Percentiles rank a stretch among this genome's conserved stretches.
These are phyloP conservation scores for Chiua virens DNA, from an alignment of 768 basidiomycete species.

Conservation along the genomic window DNA sequence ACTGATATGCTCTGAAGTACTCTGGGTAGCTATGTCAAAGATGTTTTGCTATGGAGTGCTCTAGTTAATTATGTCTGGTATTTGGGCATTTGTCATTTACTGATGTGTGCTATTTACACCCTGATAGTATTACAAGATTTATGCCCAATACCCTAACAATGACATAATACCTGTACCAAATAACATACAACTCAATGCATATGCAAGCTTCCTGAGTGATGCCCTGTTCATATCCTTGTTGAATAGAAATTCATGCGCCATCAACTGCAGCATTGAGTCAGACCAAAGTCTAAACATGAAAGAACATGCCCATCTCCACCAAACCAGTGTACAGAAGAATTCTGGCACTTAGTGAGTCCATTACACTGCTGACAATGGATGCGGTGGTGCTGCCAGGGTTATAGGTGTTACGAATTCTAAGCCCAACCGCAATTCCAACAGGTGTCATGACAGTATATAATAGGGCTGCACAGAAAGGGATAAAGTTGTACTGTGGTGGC, in stretches of 20 bases:
- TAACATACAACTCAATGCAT: slow-evolving; percentile 74
- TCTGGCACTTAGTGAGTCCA: slow-evolving; percentile 85
- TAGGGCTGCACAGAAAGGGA: slow-evolving; percentile 60
- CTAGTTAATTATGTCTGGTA: too few relatives aligned
- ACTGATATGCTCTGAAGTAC: too few relatives aligned
- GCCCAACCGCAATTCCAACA: slow-evolving; percentile 82
- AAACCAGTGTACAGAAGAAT: slow-evolving; percentile 87
- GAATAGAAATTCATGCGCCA: slow-evolving; percentile 95
- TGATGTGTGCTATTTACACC: too few relatives aligned
- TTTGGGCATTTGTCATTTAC: too few relatives aligned
- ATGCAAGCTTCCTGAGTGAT: slow-evolving; percentile 60
- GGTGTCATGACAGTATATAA: slow-evolving; percentile 82
- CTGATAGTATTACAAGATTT: too few relatives aligned
- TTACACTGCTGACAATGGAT: slow-evolving; percentile 77
- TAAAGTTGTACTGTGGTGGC: slow-evolving; percentile 49
- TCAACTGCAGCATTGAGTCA: slow-evolving; percentile 47
- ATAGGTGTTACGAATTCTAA: slow-evolving; percentile 76
- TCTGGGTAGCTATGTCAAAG: too few relatives aligned
- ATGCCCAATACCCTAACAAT: slow-evolving; percentile 88
- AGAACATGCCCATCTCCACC: slow-evolving; percentile 57
- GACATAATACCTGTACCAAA: slow-evolving; percentile 86
- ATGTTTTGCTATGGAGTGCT: too few relatives aligned
- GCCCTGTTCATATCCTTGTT: slow-evolving; percentile 79
- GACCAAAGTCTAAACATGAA: background rate
- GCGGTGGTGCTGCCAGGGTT: slow-evolving; percentile 78